Percentiles rank a stretch among this genome's conserved stretches.
These are phyloP conservation scores for Thielaviopsis populi DNA, from an alignment of 2,329 filamentous ascomycete genomes.

Conservation along the genomic window DNA sequence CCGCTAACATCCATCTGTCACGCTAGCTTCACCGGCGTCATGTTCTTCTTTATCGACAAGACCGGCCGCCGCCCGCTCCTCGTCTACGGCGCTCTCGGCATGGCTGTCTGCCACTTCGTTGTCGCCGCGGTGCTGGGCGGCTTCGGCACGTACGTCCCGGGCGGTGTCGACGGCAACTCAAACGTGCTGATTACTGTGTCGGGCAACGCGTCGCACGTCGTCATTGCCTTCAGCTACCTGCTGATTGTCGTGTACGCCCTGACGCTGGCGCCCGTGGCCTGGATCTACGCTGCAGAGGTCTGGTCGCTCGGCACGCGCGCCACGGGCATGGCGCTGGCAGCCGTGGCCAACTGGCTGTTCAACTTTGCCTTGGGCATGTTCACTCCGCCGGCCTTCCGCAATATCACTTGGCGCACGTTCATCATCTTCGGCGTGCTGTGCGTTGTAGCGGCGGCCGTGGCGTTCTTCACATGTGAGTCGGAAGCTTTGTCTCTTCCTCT, in stretches of 20 bases:
- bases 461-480: slow-evolving; percentile 25
- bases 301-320: slow-evolving; percentile 47
- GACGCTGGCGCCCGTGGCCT: slow-evolving; percentile 48
- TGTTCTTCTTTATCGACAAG: slow-evolving; percentile 37
- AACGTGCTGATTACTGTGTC: slow-evolving; percentile 32
- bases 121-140: slow-evolving; percentile 38
- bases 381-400: slow-evolving; percentile 26
- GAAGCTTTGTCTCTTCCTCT: neutral
- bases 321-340: slow-evolving; percentile 42
- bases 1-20: slow-evolving; percentile 31
- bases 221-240: slow-evolving; percentile 51
- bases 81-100: slow-evolving; percentile 49
- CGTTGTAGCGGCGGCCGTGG: slow-evolving; percentile 30
- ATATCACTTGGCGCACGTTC: slow-evolving; percentile 24
- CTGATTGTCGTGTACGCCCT: slow-evolving; percentile 48
- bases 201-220: slow-evolving; percentile 40
- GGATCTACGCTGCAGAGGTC: slow-evolving; percentile 52
- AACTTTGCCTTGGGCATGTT: slow-evolving; percentile 29
- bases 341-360: slow-evolving; percentile 33
- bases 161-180: slow-evolving; percentile 31
- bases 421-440: slow-evolving; percentile 30
- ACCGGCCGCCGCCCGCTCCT: slow-evolving; percentile 49
- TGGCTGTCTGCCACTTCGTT: slow-evolving; percentile 45
- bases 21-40: slow-evolving; percentile 23
- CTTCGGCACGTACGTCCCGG: slow-evolving; percentile 29